Evolutionary conservation across 2,329 filamentous ascomycete genomes (phyloP), one percentile per base, ranked within the genome.

Genomic region (Arthrobotrys iridis): DNA sequence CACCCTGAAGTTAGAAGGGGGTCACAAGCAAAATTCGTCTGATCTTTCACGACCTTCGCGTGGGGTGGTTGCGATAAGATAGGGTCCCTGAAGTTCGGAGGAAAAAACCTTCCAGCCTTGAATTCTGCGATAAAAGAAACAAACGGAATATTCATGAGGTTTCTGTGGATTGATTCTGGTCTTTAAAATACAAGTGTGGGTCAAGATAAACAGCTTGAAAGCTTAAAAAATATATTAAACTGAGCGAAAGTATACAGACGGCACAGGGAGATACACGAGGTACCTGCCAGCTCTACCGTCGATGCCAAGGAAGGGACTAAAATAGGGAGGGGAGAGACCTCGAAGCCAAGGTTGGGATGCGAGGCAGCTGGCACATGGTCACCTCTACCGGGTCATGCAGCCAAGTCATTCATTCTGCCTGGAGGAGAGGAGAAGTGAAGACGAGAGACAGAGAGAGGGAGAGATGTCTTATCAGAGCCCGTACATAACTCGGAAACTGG

Each of bases 11-110:
- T 26, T 35, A 28, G 30, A 55, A n/a, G 41, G 24, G 26, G 52
- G 55, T 74, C 70, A 74, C 70, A 74, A 74, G 70, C 62, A 57
- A 41, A 74, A 67, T 74, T 74, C 70, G 62, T 74, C 70, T 74
- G 70, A 74, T 74, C 70, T 74, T 67, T 65, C 30, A 30, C n/a
- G 28, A 40, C 18, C 70, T n/a, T 67, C 55, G 70, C 70, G 70
- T 74, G 62, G 70, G 70, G 52, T 60, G 40, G 30, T 18, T 48
- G 26, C 33, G 60, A 65, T 59, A 73, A 66, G 50, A 55, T 33
- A 60, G 7, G n/a, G n/a, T n/a, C n/a, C n/a, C n/a, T n/a, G n/a
- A n/a, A n/a, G n/a, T n/a, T n/a, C n/a, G n/a, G n/a, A n/a, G n/a
- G n/a, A n/a, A n/a, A n/a, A 15, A n/a, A 11, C 30, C 11, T 37